Evolutionary conservation across 495 filamentous ascomycete genomes (phyloP).

Genomic region (Hypomontagnella monticulosa): DNA sequence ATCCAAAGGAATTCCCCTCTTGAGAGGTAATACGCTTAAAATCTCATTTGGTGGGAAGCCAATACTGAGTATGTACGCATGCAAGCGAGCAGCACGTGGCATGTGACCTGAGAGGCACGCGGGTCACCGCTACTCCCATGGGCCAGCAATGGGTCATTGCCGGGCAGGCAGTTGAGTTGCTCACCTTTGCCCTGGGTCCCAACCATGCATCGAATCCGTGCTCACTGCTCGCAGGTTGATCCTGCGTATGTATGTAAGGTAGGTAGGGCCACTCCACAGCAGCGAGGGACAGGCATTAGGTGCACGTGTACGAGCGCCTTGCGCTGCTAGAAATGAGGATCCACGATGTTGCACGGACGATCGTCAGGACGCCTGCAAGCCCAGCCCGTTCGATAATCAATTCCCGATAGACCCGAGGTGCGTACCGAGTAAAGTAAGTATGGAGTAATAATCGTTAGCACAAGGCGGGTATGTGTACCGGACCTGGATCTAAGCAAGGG

Average conservation of each 20-base stretch:
- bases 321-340: conserved; percentile 8
- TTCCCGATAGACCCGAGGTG: conserved; percentile 21
- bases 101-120: conserved; percentile 39
- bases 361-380: conserved; percentile 12
- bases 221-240: conserved; percentile 4
- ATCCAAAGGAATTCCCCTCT: not conserved
- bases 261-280: not conserved
- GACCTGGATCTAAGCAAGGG: conserved; percentile 23
- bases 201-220: conserved; percentile 15
- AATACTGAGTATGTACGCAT: not conserved
- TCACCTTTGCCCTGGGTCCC: not conserved
- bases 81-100: conserved; percentile 23
- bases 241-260: no score
- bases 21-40: not conserved
- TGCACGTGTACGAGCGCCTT: conserved; percentile 35
- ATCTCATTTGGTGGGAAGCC: conserved; percentile 4
- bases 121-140: conserved; percentile 40
- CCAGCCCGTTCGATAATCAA: conserved; percentile 15
- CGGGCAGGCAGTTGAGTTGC: conserved; percentile 1
- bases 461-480: conserved; percentile 26
- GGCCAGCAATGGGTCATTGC: conserved; percentile 13
- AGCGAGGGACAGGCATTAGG: conserved; percentile 24
- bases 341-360: conserved; percentile 21
- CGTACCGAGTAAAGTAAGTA: conserved; percentile 1
- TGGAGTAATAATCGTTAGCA: conserved; percentile 27